These are phyloP conservation scores for Penicillium sp. DNA, from an alignment of 2,329 filamentous ascomycete species.

Conservation along the genomic window DNA sequence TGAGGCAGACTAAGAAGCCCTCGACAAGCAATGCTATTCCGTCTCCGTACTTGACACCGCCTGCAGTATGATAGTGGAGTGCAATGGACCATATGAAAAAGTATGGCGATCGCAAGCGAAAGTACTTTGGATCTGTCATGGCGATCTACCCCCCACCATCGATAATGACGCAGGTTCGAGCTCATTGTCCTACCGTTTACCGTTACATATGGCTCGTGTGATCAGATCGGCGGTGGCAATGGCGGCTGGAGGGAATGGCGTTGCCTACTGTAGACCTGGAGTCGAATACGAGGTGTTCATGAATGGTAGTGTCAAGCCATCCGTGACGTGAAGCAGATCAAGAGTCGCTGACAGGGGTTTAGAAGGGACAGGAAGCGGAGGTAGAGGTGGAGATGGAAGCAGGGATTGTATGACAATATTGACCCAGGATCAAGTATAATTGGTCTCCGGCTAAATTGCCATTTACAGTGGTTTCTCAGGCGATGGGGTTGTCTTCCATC, in stretches of 20 bases:
- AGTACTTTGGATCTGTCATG: conserved; percentile 1
- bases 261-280: neutral
- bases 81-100: no score
- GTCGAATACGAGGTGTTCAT: conserved; percentile 5
- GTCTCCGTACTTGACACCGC: neutral
- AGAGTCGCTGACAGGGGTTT: neutral
- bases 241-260: neutral
- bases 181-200: conserved; percentile 1
- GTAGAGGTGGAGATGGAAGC: neutral
- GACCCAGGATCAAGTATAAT: neutral
- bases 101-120: neutral
- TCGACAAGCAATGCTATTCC: neutral
- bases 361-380: neutral
- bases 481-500: neutral
- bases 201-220: conserved; percentile 5
- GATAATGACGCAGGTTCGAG: conserved; percentile 5
- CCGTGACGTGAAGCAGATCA: neutral
- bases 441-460: neutral
- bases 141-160: neutral
- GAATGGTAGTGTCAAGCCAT: neutral
- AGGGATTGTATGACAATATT: neutral
- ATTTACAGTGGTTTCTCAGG: neutral
- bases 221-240: conserved; percentile 14
- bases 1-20: neutral
- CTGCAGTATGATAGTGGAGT: neutral